Evolutionary conservation across 768 basidiomycete species (phyloP), one percentile per base, ranked within the genome.

Genomic region (Lactifluus volemus): DNA sequence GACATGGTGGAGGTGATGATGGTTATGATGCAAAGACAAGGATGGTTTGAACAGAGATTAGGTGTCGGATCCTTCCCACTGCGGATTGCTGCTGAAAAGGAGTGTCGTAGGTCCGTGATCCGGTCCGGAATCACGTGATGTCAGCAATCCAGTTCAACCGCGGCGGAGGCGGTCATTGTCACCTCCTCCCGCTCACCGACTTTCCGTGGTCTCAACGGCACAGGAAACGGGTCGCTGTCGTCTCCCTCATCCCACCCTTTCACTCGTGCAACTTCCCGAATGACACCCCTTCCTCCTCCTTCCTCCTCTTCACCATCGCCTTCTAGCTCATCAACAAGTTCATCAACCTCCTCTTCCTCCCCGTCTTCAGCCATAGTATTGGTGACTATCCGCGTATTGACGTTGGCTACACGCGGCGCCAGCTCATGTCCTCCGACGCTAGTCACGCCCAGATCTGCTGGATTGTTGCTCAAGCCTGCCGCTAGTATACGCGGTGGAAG

Each of bases 311-410:
- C 65, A 1, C 64, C 63, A 36, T 66, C 81, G 77, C 63, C 69
- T 29, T 69, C 72, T 12, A 70, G 56, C 55, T 68, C 69, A 29
- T 66, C 65, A 5, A 66, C 68, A 19, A 69, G 67, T 34, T 77
- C 78, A 15, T 70, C 69, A 67, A 78, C 75, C 15, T 71, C 74
- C 1, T 78, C 78, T 29, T 67, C 71, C 6, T 77, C 74, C 25
- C 73, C 84, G 17, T 84, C 82, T 21, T 81, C 81, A 5, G 79
- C 83, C 49, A 92, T 84, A 0, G 86, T 86, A 29, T 87, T 87
- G 9, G 88, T 88, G 62, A 91, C 30, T n/a, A 57, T 85, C 69
- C 88, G 88, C 5, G 84, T 86, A 59, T 86, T 88, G 64, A 91
- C 86, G 61, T 81, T 86, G n/a, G 85, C 86, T 17, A 89, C 83